Evolutionary conservation across 2,329 filamentous ascomycete species (phyloP), one percentile per base, ranked within the genome.

Genomic region (Colletotrichum sp.): DNA sequence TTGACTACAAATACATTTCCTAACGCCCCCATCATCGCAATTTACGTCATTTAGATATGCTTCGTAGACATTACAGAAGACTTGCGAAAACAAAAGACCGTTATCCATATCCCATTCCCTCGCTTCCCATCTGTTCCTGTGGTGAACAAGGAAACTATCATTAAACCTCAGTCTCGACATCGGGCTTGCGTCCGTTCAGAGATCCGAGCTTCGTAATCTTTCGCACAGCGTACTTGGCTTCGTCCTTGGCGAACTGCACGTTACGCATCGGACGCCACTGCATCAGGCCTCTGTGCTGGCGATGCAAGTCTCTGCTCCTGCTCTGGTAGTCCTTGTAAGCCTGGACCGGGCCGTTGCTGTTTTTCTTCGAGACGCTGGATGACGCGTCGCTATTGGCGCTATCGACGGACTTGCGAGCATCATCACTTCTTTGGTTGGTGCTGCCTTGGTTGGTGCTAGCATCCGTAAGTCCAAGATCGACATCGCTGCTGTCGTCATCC

Each of bases 241-340:
- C 95, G 80, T 98, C 90, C 85, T 97, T 98, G 58, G 93, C 96
- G 83, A 98, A 99, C 79, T 93, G 92, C 26, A 92, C 88, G 82
- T 98, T 98, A 55, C 96, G 90, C 82, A 96, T 94, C 0, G 96
- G 96, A 81, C 93, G 94, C 96, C 96, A 99, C 84, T 99, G 96
- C 95, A 98, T 98, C 82, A 98, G 81, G 0, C 96, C 96, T 13
- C 96, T 90, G 79, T 98, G 96, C 85, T 96, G 95, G 1, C 96
- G 91, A 83, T 96, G 94, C 82, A 98, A 89, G 61, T 94, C 92
- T 77, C 94, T 92, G 82, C 93, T 95, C 77, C 92, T 90, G 72
- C 88, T 88, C 80, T 92, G 92, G 82, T 94, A 92, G 26, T 93
- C 90, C 82, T 92, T 92, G 81, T 90, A 88, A 78, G 89, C 87